Evolutionary conservation across 179 eudicot genomes (phyloP).

Genomic region (Gypsophila paniculata): DNA sequence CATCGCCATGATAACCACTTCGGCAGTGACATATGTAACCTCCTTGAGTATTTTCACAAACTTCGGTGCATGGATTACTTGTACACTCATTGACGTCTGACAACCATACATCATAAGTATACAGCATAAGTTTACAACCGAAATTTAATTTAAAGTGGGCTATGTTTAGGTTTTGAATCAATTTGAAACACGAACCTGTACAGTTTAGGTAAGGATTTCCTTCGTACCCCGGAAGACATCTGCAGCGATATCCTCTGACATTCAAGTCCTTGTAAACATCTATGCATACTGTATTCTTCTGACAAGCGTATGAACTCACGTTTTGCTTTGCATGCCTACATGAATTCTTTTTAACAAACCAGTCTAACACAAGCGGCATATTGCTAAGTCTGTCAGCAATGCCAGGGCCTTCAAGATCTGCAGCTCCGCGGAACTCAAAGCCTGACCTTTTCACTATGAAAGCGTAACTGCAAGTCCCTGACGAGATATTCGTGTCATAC

Average conservation of each 20-base stretch:
- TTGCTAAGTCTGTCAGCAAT: neutral
- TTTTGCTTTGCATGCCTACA: no score
- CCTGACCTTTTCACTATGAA: constrained; percentile 22
- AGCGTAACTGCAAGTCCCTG: constrained; percentile 24
- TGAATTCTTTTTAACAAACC: no score
- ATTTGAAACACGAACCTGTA: no score
- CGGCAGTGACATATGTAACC: constrained; percentile 38
- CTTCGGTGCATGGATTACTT: constrained; percentile 29
- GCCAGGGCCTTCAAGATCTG: constrained; percentile 15
- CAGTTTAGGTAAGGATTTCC: no score
- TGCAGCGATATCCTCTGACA: no score
- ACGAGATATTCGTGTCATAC: constrained; percentile 20
- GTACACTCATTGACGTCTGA: constrained; percentile 45
- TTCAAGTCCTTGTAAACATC: no score
- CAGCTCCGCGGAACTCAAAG: constrained; percentile 20
- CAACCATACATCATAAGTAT: constrained; percentile 3
- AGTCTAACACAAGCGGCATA: neutral
- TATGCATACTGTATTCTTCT: no score
- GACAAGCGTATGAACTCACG: no score
- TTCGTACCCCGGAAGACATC: no score
- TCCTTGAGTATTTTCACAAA: constrained; percentile 40
- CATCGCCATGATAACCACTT: constrained; percentile 34
- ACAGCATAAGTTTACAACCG: no score
- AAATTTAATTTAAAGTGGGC: no score
- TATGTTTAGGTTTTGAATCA: no score